Base-by-base conservation (phyloP, 371 early-diverging fungal species). In the Chytridium lagenaria region DNA sequence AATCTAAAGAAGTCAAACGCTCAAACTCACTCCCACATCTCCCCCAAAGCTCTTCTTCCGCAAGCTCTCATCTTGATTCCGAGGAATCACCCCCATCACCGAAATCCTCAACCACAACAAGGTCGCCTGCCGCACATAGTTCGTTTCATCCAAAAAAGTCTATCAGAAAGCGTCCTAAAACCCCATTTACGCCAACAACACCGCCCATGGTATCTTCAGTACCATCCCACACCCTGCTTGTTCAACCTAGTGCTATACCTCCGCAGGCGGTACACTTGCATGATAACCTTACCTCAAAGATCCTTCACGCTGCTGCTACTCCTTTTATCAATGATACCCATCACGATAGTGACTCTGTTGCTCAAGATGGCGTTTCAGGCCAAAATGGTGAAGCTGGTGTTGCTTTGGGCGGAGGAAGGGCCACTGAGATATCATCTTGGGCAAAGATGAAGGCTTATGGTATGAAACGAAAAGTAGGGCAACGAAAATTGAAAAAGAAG, bases 91-190 rank as follows among this genome's bases (percentile, higher is more conserved):
- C 57, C 57, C 57, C 23, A 15, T 19, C 26, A 55, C 15, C 10
- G 57, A 23, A 7, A 19, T 7, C 30, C 10, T 23, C 57, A 30
- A 16, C 57, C 30, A 23, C 57, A 7, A 7, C 7, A 7, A 26
- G 7, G 5, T 55, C 57, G 57, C 23, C 23, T 30, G 15, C 57
- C 30, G 57, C 57, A 7, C 57, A 55, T 23, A 26, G 7, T 30
- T 55, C 57, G 57, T 55, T 55, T 30, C 57, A 26, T 55, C 57
- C 57, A 30, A 55, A 55, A 55, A 55, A 55, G 23, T 55, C 57
- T 7, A 26, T 26, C 16, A 55, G 57, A 23, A 19, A 23, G 30
- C 57, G 57, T 7, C 57, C 57, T 10, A 30, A 10, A 10, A 26
- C 57, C 57, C 26, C 57, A 55, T 16, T 22, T 10, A 49, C 49